Evolutionary conservation across 495 filamentous ascomycete genomes (phyloP).

Genomic region (Daldinia grandis): DNA sequence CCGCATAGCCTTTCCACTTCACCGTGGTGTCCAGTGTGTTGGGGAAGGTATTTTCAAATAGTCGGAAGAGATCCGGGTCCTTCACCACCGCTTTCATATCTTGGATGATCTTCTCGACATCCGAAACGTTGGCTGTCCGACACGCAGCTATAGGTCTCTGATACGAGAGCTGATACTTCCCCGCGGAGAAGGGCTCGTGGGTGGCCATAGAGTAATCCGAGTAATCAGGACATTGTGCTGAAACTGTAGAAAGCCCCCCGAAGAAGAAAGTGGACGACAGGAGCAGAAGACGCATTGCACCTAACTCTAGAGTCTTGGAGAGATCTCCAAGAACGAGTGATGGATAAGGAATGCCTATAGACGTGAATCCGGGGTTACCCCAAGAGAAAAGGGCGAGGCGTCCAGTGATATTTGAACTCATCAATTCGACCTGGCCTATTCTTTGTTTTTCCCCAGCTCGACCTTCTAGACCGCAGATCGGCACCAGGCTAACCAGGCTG

Average conservation of each 20-base stretch:
- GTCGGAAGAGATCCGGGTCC: conserved; percentile 70
- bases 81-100: conserved; percentile 59
- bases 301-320: conserved; percentile 16
- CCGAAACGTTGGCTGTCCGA: conserved; percentile 66
- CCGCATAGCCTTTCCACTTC: conserved; percentile 66
- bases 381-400: conserved; percentile 23
- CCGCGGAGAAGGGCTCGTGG: conserved; percentile 57
- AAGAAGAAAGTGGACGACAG: conserved; percentile 34
- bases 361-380: conserved; percentile 14
- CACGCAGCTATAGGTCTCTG: conserved; percentile 64
- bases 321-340: conserved; percentile 13
- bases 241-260: conserved; percentile 14
- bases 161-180: conserved; percentile 60
- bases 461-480: conserved; percentile 29
- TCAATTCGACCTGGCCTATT: conserved; percentile 16
- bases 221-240: conserved; percentile 63
- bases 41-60: conserved; percentile 72
- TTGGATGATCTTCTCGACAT: conserved; percentile 63
- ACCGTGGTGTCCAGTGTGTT: conserved; percentile 76
- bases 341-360: conserved; percentile 2
- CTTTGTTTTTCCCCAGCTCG: conserved; percentile 19
- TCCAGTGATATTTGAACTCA: conserved; percentile 39
- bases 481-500: conserved; percentile 25
- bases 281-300: conserved; percentile 30
- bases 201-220: conserved; percentile 53